phyloP scores from a whole-genome alignment of 208 protist species.

The Plasmodiophora brassicae region DNA sequence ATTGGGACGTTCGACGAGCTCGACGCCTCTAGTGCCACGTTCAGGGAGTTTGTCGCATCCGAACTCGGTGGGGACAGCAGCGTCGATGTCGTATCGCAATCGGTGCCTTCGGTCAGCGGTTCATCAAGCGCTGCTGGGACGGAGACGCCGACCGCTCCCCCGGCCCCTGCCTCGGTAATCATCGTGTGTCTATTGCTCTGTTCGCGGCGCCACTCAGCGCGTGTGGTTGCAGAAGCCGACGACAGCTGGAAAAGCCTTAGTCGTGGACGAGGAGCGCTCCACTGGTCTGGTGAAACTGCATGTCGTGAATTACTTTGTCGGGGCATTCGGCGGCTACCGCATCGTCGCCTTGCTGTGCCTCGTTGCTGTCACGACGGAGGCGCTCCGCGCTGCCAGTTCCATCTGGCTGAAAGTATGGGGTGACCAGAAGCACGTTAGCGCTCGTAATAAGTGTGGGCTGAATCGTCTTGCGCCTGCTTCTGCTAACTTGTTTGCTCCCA shows the following conservation, averaged over 20 bases:
- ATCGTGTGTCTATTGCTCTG: too few species aligned
- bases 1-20: constrained; percentile 4
- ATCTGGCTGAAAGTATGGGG: constrained; percentile 7
- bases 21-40: background rate
- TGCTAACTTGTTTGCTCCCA: background rate
- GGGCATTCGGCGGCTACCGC: background rate
- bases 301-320: background rate
- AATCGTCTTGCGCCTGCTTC: too few species aligned
- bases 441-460: background rate
- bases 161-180: too few species aligned
- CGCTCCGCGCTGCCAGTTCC: background rate
- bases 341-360: background rate
- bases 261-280: background rate
- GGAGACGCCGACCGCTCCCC: too few species aligned
- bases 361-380: background rate
- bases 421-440: background rate
- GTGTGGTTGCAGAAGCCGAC: too few species aligned
- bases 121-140: too few species aligned
- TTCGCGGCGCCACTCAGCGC: too few species aligned
- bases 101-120: too few species aligned
- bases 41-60: background rate
- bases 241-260: too few species aligned
- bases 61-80: too few species aligned
- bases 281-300: background rate
- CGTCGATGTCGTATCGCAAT: too few species aligned